These are phyloP conservation scores for Colletotrichum trifolii DNA, from an alignment of 2,329 filamentous ascomycete species.

Conservation along the genomic window DNA sequence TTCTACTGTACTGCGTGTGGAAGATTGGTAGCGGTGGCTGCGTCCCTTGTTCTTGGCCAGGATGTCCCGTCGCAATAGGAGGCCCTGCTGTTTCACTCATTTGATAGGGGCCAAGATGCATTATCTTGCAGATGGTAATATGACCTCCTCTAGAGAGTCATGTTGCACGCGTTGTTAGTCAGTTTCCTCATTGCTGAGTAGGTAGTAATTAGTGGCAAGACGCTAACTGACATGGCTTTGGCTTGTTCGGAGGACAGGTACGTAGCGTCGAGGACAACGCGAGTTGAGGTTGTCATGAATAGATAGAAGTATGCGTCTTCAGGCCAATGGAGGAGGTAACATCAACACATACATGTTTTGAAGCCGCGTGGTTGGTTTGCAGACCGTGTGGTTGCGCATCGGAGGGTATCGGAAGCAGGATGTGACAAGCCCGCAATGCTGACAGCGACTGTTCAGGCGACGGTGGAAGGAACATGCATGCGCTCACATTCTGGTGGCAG, in stretches of 20 bases:
- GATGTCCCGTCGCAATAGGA: slow-evolving; percentile 8
- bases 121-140: slow-evolving; percentile 6
- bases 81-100: slow-evolving; percentile 15
- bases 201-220: no score
- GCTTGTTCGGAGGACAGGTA: not conserved
- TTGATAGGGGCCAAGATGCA: slow-evolving; percentile 15
- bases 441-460: not conserved
- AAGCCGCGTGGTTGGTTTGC: not conserved
- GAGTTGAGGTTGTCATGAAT: not conserved
- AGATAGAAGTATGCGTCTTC: not conserved
- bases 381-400: not conserved
- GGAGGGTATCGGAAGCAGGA: not conserved
- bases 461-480: slow-evolving; percentile 16
- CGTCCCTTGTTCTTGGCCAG: slow-evolving; percentile 3
- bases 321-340: not conserved
- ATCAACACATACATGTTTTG: not conserved
- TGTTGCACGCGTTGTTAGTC: not conserved
- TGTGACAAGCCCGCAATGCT: not conserved
- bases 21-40: slow-evolving; percentile 7
- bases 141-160: slow-evolving; percentile 15
- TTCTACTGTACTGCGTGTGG: not conserved
- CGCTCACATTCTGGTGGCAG: slow-evolving; percentile 15
- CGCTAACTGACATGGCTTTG: not conserved
- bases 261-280: no score
- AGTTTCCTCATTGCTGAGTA: not conserved